Base-by-base conservation (phyloP, 768 basidiomycete species). In the Pisolithus albus region DNA sequence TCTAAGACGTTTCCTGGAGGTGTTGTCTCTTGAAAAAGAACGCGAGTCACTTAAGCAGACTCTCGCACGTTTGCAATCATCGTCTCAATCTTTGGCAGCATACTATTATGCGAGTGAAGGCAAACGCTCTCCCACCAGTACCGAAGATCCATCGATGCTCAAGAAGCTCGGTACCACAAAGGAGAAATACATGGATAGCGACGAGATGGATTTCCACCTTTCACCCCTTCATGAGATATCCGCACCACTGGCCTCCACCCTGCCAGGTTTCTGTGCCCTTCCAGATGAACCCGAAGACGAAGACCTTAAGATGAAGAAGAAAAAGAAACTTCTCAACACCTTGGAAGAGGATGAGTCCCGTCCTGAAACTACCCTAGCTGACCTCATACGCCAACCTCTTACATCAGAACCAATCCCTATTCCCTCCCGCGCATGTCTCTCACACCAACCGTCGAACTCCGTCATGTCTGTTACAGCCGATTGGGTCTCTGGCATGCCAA, bases 221-320 rank as follows among this genome's bases (percentile, higher is more conserved):
- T 67, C 66, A 9, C 66, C 66, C 53, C 67, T 67, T 6, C 18
- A 47, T 48, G 67, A 67, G 49, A 46, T 60, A 18, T 26, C 56
- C 18, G 59, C 50, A 18, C 64, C 67, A 1, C 45, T 69, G 54
- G 37, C 59, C 32, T 67, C 66, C 0, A 59, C 65, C 0, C 56
- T 64, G 1, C 66, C 63, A 44, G 66, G 64, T 28, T 53, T 67
- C 34, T 59, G 54, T 49, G 65, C 66, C 8, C 64, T 67, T 34
- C 52, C 50, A 18, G 67, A 67, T 6, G 66, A 67, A 43, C 57
- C 24, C 44, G 67, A 69, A 34, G 61, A 37, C 7, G 67, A 69
- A 6, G 61, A 64, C 32, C n/a, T 59, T n/a, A 48, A 44, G 15
- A 65, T 56, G 46, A 52, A 45, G 19, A 38, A 44, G 16, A 59